A percentile compares a stretch with the other conserved stretches of the same genome.
phyloP scores from a whole-genome alignment of 345 rosid species.

The Gossypium bickii region DNA sequence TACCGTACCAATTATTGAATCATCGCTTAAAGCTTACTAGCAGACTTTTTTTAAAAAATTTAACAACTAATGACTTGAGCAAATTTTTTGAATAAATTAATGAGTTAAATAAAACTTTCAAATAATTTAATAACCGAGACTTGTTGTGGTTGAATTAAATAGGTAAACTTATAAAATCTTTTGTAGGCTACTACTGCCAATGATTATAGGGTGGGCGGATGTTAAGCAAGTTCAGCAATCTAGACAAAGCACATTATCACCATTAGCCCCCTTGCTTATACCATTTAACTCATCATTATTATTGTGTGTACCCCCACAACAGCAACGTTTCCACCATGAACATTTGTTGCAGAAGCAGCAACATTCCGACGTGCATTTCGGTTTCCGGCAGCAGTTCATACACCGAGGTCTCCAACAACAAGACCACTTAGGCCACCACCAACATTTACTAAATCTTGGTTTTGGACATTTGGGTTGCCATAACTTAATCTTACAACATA shows the following conservation, averaged over 20 bases:
- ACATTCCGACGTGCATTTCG: constrained; percentile 29
- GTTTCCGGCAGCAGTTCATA: constrained; percentile 33
- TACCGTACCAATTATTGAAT: accelerated
- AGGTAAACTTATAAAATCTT: not conserved
- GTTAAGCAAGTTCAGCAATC: constrained; percentile 24
- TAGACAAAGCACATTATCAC: constrained; percentile 29
- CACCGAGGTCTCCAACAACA: constrained; percentile 33
- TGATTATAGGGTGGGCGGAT: constrained; percentile 1
- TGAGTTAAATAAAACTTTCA: accelerated
- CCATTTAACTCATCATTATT: constrained; percentile 17
- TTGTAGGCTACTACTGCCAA: constrained; percentile 28
- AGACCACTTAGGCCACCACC: constrained; percentile 28
- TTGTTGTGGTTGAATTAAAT: too few species aligned
- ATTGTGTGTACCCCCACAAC: constrained; percentile 28
- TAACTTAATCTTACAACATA: constrained; percentile 47
- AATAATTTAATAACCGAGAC: accelerated
- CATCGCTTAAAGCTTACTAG: accelerated
- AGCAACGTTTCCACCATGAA: constrained; percentile 46
- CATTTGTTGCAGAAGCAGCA: constrained; percentile 26
- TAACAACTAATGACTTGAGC: too few species aligned
- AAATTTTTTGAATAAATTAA: too few species aligned
- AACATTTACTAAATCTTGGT: constrained; percentile 41
- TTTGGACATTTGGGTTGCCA: constrained; percentile 45
- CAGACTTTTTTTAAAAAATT: too few species aligned
- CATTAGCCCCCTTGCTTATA: constrained; percentile 29